Conservation (phyloP, 805 yeast genomes). For the Nakazawaea peltata region DNA sequence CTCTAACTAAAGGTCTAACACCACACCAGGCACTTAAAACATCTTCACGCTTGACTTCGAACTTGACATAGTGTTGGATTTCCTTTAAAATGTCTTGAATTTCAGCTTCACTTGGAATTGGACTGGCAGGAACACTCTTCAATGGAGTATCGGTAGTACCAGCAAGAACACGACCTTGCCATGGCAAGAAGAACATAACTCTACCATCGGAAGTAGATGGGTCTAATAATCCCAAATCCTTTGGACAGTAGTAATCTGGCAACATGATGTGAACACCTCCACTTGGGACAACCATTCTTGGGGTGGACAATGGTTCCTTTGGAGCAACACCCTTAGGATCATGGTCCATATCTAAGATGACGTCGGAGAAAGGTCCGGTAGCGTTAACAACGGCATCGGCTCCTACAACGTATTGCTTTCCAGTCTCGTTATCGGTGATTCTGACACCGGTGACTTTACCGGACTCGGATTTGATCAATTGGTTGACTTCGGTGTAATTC, state of each 20-base stretch:
- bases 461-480: conserved; percentile 57
- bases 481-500: conserved; percentile 79
- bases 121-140: conserved; percentile 61
- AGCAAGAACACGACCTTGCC: conserved; percentile 95
- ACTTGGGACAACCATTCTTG: conserved; percentile 87
- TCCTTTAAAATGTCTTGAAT: conserved; percentile 82
- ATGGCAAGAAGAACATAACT: conserved; percentile 93
- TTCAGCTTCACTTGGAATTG: conserved; percentile 82
- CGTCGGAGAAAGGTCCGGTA: conserved; percentile 90
- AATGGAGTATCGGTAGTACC: conserved; percentile 94
- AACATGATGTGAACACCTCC: conserved; percentile 89
- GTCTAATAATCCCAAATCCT: conserved; percentile 80
- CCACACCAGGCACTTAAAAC: conserved; percentile 97
- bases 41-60: conserved; percentile 84
- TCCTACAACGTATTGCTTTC: conserved; percentile 48
- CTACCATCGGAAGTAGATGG: conserved; percentile 93
- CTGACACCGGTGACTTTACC: conserved; percentile 65
- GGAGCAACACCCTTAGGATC: conserved; percentile 60
- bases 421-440: conserved; percentile 66
- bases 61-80: conserved; percentile 80
- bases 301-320: conserved; percentile 30
- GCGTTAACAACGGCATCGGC: conserved; percentile 83
- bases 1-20: conserved; percentile 88
- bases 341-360: conserved; percentile 78
- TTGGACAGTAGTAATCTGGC: conserved; percentile 89